Conservation (phyloP, 1,284 basidiomycete species). For the Schizophyllum amplum region DNA sequence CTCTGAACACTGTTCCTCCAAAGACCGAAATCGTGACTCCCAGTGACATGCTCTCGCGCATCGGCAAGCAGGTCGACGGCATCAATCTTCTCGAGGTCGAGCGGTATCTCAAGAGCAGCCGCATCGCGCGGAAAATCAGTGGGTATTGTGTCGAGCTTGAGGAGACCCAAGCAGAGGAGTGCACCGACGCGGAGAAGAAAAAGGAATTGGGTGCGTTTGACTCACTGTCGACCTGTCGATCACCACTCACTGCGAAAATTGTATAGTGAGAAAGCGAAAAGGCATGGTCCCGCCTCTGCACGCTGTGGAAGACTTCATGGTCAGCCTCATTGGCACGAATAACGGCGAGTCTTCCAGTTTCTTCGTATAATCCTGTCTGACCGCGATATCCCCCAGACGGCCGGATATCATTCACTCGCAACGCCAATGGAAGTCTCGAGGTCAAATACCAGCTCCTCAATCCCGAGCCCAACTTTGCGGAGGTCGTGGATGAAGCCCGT, state of each 20-base stretch:
- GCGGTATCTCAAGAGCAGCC: conserved; percentile 78
- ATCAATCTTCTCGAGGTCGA: conserved; percentile 84
- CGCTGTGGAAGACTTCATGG: conserved; percentile 77
- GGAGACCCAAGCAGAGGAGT: background rate
- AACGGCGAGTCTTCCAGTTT: conserved; percentile 50
- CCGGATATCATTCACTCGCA: conserved; percentile 45
- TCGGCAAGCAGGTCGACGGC: conserved; percentile 62
- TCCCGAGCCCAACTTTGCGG: conserved; percentile 80
- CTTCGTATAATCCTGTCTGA: conserved; percentile 4
- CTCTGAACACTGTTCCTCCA: background rate
- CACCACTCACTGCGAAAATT: background rate
- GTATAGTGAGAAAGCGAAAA: background rate
- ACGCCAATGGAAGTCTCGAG: conserved; percentile 44
- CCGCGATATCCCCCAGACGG: conserved; percentile 41
- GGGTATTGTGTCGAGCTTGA: conserved; percentile 33
- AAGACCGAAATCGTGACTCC: conserved; percentile 57
- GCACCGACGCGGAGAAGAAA: conserved; percentile 51
- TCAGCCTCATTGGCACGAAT: conserved; percentile 73
- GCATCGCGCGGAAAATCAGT: conserved; percentile 21
- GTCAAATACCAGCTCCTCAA: conserved; percentile 95
- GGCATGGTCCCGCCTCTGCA: conserved; percentile 69
- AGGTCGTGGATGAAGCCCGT: conserved; percentile 74
- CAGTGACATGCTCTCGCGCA: conserved; percentile 51
- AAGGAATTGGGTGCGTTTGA: conserved; percentile 30
- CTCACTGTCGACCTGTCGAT: too few relatives aligned